These are phyloP conservation scores for Rhynchosporium graminicola DNA, from an alignment of 2,329 filamentous ascomycete genomes.

Conservation along the genomic window DNA sequence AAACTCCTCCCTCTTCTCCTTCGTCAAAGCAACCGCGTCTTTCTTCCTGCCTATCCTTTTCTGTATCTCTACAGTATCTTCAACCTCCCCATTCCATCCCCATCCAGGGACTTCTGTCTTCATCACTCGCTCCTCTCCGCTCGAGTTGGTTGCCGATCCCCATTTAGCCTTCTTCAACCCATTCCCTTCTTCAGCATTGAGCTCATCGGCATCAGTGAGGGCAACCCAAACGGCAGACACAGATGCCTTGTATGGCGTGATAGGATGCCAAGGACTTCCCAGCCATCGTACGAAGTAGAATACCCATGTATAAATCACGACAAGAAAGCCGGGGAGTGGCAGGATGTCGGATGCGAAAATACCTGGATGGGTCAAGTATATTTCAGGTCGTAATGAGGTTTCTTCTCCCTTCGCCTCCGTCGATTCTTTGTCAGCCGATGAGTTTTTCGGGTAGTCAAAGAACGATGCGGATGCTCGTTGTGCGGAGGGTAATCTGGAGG, in stretches of 20 bases:
- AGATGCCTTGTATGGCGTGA: conserved; percentile 76
- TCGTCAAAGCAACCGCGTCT: conserved; percentile 58
- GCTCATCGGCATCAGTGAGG: conserved; percentile 62
- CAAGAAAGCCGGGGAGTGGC: conserved; percentile 68
- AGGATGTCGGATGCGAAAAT: conserved; percentile 82
- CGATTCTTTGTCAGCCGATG: conserved; percentile 27
- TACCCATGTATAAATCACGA: conserved; percentile 65
- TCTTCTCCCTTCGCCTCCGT: conserved; percentile 24
- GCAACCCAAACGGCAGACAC: conserved; percentile 76
- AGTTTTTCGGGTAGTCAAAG: conserved; percentile 46
- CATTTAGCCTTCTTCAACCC: conserved; percentile 69
- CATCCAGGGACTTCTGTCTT: conserved; percentile 85
- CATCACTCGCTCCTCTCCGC: conserved; percentile 62
- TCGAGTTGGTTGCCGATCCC: conserved; percentile 70
- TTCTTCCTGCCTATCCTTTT: conserved; percentile 60
- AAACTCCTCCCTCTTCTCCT: conserved; percentile 61
- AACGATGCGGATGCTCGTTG: conserved; percentile 58
- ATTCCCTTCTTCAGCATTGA: conserved; percentile 54
- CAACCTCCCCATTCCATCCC: conserved; percentile 67
- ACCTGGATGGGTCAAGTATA: conserved; percentile 84
- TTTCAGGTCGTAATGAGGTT: conserved; percentile 52
- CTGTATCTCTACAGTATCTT: conserved; percentile 47
- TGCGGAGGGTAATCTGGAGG: conserved; percentile 65
- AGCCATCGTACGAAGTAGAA: conserved; percentile 74
- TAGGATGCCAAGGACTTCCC: conserved; percentile 86